Conservation (phyloP, 2,329 filamentous ascomycete genomes). For the Beauveria caledonica region DNA sequence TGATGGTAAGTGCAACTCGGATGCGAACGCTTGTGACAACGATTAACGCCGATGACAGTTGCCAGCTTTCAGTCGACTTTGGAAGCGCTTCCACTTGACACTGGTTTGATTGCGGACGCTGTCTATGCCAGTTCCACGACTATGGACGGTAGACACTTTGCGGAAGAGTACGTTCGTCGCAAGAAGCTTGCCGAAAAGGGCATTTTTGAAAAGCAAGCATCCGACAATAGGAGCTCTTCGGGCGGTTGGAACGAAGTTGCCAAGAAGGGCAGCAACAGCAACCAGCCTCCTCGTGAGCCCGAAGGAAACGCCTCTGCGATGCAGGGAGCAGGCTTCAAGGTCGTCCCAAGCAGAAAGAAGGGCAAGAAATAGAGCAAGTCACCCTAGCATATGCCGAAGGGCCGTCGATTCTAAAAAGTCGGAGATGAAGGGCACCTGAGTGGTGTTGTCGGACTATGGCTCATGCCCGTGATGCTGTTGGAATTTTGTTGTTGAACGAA, state of each 20-base stretch:
- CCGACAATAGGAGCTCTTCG: slow-evolving; percentile 40
- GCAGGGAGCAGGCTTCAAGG: slow-evolving; percentile 65
- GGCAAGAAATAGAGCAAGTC: slow-evolving; percentile 54
- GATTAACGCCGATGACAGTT: slow-evolving; percentile 37
- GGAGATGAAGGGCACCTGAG: not conserved
- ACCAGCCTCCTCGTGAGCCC: slow-evolving; percentile 28
- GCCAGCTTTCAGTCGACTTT: slow-evolving; percentile 74
- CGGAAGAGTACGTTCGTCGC: slow-evolving; percentile 86
- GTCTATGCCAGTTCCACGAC: slow-evolving; percentile 82
- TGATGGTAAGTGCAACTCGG: slow-evolving; percentile 37
- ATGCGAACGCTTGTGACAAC: not conserved
- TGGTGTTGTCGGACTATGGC: not conserved
- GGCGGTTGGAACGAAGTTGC: slow-evolving; percentile 95
- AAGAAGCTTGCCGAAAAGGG: slow-evolving; percentile 92
- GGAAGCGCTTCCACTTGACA: slow-evolving; percentile 65
- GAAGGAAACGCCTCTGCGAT: slow-evolving; percentile 29
- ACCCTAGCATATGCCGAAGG: slow-evolving; percentile 13
- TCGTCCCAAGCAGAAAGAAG: slow-evolving; percentile 90
- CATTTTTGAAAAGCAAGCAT: slow-evolving; percentile 65
- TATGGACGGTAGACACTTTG: slow-evolving; percentile 87
- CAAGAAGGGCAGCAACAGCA: slow-evolving; percentile 65
- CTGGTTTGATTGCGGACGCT: slow-evolving; percentile 77
- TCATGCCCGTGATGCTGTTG: not conserved
- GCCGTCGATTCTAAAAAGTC: slow-evolving; percentile 9
- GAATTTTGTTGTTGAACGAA: not conserved